phyloP scores from a whole-genome alignment of 495 filamentous ascomycete genomes.

The Penicillium bovifimosum region DNA sequence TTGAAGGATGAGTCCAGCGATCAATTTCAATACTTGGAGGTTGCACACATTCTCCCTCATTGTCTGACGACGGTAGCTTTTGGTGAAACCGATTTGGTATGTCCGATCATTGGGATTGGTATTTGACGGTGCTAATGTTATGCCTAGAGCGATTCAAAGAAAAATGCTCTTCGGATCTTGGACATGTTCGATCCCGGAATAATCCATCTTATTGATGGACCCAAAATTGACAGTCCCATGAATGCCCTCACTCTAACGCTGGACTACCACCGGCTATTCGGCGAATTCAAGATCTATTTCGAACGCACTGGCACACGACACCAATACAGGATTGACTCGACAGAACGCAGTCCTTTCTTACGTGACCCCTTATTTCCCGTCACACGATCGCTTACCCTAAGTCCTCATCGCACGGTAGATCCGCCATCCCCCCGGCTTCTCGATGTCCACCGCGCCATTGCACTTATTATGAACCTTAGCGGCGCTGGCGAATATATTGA shows the following conservation, averaged over 20 bases:
- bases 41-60: slow-evolving; percentile 20
- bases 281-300: slow-evolving; percentile 19
- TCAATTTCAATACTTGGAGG: slow-evolving; percentile 14
- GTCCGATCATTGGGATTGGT: background rate
- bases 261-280: slow-evolving; percentile 24
- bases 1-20: too few species aligned
- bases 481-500: slow-evolving; percentile 33
- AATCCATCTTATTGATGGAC: slow-evolving; percentile 3
- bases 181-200: slow-evolving; percentile 11
- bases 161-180: slow-evolving; percentile 11
- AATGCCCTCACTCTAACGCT: slow-evolving; percentile 18
- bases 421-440: slow-evolving; percentile 26
- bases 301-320: slow-evolving; percentile 14
- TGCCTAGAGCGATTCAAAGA: slow-evolving; percentile 11
- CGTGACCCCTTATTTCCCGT: slow-evolving; percentile 23
- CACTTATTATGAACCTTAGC: slow-evolving; percentile 29
- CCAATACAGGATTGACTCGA: slow-evolving; percentile 25
- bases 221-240: background rate
- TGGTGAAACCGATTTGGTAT: slow-evolving; percentile 8
- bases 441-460: slow-evolving; percentile 30
- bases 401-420: slow-evolving; percentile 22
- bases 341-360: slow-evolving; percentile 19
- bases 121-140: background rate
- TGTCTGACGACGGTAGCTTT: slow-evolving; percentile 6
- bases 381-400: slow-evolving; percentile 21